Conservation (phyloP, 2,329 filamentous ascomycete species). For the Pseudocercospora vitis region DNA sequence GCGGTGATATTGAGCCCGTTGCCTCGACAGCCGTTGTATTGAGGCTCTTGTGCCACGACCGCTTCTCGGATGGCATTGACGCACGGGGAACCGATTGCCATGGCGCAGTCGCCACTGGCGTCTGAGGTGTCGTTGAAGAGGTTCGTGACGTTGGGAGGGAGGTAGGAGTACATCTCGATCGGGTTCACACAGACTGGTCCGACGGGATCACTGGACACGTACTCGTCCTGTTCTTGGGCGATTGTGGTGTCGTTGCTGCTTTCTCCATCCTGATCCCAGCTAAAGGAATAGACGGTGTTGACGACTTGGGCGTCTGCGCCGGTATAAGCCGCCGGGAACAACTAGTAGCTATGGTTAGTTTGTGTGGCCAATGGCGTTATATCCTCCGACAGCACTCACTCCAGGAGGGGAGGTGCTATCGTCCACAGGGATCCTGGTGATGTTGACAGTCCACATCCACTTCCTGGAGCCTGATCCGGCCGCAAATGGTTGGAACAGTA, state of each 20-base stretch:
- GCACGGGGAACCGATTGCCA: not conserved
- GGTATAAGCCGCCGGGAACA: not conserved
- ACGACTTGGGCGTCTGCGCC: not conserved
- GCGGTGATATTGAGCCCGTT: not conserved
- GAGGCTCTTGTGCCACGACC: not conserved
- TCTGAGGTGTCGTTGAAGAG: constrained; percentile 3
- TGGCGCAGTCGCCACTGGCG: not conserved
- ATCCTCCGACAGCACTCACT: not conserved
- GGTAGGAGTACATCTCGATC: not conserved
- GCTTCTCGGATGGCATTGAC: not conserved
- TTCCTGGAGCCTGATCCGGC: not conserved
- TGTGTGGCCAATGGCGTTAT: too few relatives aligned
- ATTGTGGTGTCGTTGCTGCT: not conserved
- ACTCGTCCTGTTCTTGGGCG: not conserved
- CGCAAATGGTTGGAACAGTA: not conserved
- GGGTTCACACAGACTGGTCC: not conserved
- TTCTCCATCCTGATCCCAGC: not conserved
- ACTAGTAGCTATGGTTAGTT: not conserved
- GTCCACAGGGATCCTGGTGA: not conserved
- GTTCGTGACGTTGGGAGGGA: constrained; percentile 1
- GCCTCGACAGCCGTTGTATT: not conserved
- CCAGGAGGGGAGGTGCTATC: not conserved
- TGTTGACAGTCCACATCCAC: not conserved
- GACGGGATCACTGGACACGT: not conserved
- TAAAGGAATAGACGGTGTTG: not conserved